phyloP scores from a whole-genome alignment of 2,329 filamentous ascomycete genomes.

The Arthrocladium fulminans region DNA sequence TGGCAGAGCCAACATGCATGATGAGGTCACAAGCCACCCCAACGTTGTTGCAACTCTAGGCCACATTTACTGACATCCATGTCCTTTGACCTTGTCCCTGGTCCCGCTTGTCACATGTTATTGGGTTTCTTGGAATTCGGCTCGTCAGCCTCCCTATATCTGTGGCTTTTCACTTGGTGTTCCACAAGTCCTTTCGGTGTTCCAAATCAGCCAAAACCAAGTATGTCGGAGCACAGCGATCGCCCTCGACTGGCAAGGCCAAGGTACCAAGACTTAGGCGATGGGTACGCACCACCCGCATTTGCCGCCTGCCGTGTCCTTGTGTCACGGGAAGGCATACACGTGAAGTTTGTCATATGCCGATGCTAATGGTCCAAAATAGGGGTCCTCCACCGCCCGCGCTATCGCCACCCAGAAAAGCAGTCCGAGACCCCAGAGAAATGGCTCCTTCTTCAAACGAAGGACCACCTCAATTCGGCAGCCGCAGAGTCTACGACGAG shows the following conservation, averaged over 20 bases:
- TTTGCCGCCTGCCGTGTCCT: neutral
- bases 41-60: neutral
- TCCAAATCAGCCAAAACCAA: neutral
- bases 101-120: neutral
- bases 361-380: slow-evolving; percentile 3
- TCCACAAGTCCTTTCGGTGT: neutral
- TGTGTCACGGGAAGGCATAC: neutral
- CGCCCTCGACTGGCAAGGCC: neutral
- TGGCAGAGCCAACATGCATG: neutral
- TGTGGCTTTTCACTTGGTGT: too few species aligned
- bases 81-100: neutral
- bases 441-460: neutral
- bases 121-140: too few species aligned
- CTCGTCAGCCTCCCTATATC: too few species aligned
- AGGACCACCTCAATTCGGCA: neutral
- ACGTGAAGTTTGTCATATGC: neutral
- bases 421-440: slow-evolving; percentile 1
- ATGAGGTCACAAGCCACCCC: neutral
- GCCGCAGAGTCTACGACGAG: slow-evolving; percentile 3
- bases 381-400: slow-evolving; percentile 1
- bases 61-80: too few species aligned
- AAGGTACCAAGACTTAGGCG: neutral
- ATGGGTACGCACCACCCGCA: neutral
- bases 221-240: slow-evolving; percentile 3
- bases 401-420: slow-evolving; percentile 6